Evolutionary conservation across 2,329 filamentous ascomycete genomes (phyloP).

Genomic region (Pseudogymnoascus sp.): DNA sequence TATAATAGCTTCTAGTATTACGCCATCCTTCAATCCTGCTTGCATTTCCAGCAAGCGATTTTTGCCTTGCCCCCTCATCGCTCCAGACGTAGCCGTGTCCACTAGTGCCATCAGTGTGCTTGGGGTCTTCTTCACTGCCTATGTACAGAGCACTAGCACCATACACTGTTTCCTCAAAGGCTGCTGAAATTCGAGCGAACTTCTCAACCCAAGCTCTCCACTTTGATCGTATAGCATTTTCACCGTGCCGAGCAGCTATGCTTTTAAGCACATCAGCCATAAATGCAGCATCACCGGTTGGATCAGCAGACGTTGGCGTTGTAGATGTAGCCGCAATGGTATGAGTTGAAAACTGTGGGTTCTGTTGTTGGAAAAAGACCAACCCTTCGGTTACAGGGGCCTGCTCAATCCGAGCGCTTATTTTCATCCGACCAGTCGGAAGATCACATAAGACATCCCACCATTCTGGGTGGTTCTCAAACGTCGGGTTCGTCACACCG

Average conservation of each 20-base stretch:
- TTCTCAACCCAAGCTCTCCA: slow-evolving; percentile 93
- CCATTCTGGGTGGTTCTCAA: slow-evolving; percentile 92
- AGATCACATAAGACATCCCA: slow-evolving; percentile 96
- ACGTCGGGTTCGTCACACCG: slow-evolving; percentile 93
- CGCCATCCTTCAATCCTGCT: slow-evolving; percentile 95
- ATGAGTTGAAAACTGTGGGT: slow-evolving; percentile 46
- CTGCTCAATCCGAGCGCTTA: slow-evolving; percentile 77
- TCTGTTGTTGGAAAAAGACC: slow-evolving; percentile 77
- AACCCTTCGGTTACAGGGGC: slow-evolving; percentile 78
- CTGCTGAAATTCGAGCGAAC: slow-evolving; percentile 84
- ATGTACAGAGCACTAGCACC: slow-evolving; percentile 86
- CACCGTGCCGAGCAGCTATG: slow-evolving; percentile 77
- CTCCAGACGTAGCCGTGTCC: slow-evolving; percentile 96
- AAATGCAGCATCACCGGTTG: slow-evolving; percentile 80
- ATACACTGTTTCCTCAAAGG: slow-evolving; percentile 93
- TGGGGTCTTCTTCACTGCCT: slow-evolving; percentile 62
- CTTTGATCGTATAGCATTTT: slow-evolving; percentile 82
- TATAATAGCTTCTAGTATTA: slow-evolving; percentile 90
- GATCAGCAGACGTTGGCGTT: slow-evolving; percentile 41
- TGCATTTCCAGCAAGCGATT: slow-evolving; percentile 84
- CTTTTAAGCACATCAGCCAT: slow-evolving; percentile 79
- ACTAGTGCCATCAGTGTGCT: slow-evolving; percentile 47
- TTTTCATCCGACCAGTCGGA: slow-evolving; percentile 85
- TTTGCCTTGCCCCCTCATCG: slow-evolving; percentile 69
- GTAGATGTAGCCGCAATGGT: slow-evolving; percentile 31